phyloP scores from a whole-genome alignment of 23 red algal species.

The Gracilaria domingensis region DNA sequence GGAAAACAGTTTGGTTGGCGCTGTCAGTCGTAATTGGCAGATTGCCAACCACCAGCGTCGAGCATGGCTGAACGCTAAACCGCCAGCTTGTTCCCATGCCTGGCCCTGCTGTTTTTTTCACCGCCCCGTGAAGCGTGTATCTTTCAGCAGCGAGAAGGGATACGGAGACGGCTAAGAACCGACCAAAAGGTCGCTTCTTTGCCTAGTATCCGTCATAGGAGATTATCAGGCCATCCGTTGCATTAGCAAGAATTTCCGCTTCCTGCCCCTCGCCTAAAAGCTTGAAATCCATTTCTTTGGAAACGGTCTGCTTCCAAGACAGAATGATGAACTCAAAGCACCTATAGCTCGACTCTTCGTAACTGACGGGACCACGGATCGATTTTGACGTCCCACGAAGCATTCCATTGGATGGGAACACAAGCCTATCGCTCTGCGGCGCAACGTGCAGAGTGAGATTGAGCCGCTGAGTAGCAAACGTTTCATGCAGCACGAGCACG shows the following conservation, averaged over 20 bases:
- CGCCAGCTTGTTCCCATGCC: conserved; percentile 23
- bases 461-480: neutral
- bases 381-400: neutral
- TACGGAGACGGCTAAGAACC: conserved; percentile 9
- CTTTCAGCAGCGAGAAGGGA: neutral
- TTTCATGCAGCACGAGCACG: neutral
- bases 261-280: conserved; percentile 5
- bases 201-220: conserved; percentile 5
- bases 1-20: conserved; percentile 28
- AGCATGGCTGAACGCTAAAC: conserved; percentile 13
- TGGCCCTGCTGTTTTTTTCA: neutral
- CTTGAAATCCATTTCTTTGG: neutral
- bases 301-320: neutral
- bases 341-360: neutral
- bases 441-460: neutral
- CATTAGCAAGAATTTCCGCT: neutral
- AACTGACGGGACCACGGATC: too few relatives aligned
- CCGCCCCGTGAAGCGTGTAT: neutral
- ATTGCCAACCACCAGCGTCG: conserved; percentile 18
- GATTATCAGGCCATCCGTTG: neutral
- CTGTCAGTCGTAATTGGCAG: neutral
- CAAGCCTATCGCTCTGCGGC: too few relatives aligned
- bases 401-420: conserved; percentile 10
- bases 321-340: conserved; percentile 21
- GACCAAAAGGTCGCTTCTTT: neutral